Percentiles rank a stretch among this genome's conserved stretches.
phyloP scores from a whole-genome alignment of 306 rosid genomes.

The Boehmeria nivea region DNA sequence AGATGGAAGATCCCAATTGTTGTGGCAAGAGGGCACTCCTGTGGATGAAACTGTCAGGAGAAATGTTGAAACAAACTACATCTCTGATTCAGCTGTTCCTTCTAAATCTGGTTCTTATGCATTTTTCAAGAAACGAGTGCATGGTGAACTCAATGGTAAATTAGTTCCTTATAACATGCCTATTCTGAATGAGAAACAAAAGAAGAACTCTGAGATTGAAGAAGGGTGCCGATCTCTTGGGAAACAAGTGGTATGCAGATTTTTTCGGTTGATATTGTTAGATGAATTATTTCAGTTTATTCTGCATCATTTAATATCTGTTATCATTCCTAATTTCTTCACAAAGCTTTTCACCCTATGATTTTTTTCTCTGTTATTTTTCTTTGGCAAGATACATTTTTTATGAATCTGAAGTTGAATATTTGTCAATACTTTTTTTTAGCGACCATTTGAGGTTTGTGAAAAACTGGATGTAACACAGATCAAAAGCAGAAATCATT shows the following conservation, averaged over 20 bases:
- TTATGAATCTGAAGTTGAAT: no score
- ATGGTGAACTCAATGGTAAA: slow-evolving; percentile 34
- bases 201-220: slow-evolving; percentile 26
- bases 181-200: slow-evolving; percentile 31
- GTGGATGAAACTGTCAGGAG: slow-evolving; percentile 39
- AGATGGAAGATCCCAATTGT: slow-evolving; percentile 38
- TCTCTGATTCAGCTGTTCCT: slow-evolving; percentile 36
- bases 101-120: slow-evolving; percentile 37
- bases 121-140: slow-evolving; percentile 37
- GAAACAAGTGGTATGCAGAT: slow-evolving; percentile 32
- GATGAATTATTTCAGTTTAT: no score
- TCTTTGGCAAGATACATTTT: no score
- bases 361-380: no score
- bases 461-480: no score
- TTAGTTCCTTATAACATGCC: slow-evolving; percentile 25
- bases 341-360: no score
- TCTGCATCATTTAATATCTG: no score
- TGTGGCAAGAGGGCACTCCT: slow-evolving; percentile 47
- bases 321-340: no score
- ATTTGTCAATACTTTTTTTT: no score
- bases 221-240: slow-evolving; percentile 28
- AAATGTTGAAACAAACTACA: slow-evolving; percentile 38
- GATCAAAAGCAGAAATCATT: no score
- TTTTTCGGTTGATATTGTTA: no score
- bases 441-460: no score